Evolutionary conservation across 331 rosid species (phyloP).

Genomic region (Rhamnella rubrinervis): DNA sequence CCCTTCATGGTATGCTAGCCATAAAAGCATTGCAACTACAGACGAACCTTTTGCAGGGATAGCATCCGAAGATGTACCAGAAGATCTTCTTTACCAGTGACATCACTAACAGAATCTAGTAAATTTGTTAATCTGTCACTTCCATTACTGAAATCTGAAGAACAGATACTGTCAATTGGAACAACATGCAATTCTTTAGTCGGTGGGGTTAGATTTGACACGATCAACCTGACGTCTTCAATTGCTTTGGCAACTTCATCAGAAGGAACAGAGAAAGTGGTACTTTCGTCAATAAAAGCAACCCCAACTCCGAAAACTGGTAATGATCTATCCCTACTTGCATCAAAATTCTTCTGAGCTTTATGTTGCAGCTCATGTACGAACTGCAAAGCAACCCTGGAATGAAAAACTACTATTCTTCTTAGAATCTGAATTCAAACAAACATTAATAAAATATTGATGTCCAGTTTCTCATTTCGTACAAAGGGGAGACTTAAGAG

Average conservation of each 20-base stretch:
- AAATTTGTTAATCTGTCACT: conserved; percentile 44
- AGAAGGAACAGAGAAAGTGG: conserved; percentile 43
- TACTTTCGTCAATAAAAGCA: conserved; percentile 69
- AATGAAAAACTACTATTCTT: conserved; percentile 1
- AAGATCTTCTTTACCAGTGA: conserved; percentile 85
- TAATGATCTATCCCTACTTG: conserved; percentile 79
- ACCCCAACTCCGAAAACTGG: conserved; percentile 91
- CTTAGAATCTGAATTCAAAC: background rate
- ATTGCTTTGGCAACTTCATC: conserved; percentile 40
- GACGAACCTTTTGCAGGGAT: conserved; percentile 73
- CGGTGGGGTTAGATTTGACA: conserved; percentile 57
- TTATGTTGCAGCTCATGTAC: conserved; percentile 80
- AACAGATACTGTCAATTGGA: conserved; percentile 63
- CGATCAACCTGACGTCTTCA: conserved; percentile 45
- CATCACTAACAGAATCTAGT: conserved; percentile 51
- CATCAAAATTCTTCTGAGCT: conserved; percentile 80
- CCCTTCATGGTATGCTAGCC: conserved; percentile 8
- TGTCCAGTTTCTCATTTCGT: too few relatives aligned
- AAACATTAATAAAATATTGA: too few relatives aligned
- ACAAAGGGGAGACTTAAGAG: too few relatives aligned
- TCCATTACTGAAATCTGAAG: conserved; percentile 44
- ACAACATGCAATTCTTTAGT: conserved; percentile 59
- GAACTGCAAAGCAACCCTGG: conserved; percentile 83
- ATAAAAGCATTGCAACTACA: conserved; percentile 16
- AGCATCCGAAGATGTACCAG: conserved; percentile 62